Conservation (phyloP, 345 rosid species). For the Diplotaxis tenuifolia region DNA sequence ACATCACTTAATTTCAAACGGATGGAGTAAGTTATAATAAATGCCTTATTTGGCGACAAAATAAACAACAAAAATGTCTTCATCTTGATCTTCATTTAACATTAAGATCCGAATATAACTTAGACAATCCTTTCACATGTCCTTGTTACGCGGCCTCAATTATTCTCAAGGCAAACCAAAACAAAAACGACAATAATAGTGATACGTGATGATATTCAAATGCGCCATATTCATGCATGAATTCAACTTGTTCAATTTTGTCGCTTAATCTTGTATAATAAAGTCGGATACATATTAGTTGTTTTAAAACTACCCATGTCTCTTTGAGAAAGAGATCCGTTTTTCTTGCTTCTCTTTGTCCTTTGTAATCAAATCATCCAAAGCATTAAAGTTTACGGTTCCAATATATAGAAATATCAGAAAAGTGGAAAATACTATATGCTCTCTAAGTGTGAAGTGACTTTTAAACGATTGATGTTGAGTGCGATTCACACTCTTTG, state of each 20-base stretch:
- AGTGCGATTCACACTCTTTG: too few relatives aligned
- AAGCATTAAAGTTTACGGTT: neutral
- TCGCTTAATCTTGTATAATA: neutral
- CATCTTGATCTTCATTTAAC: too few relatives aligned
- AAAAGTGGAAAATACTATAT: constrained; percentile 9
- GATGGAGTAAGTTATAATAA: too few relatives aligned
- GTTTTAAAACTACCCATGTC: neutral
- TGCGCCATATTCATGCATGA: neutral
- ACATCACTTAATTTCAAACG: too few relatives aligned
- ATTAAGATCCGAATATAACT: too few relatives aligned
- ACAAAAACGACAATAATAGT: neutral
- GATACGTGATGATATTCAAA: neutral
- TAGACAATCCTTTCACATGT: neutral
- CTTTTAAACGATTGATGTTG: neutral
- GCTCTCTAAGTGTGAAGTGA: neutral
- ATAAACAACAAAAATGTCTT: too few relatives aligned
- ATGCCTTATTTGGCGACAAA: too few relatives aligned
- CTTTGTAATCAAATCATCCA: neutral
- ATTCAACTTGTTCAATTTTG: neutral
- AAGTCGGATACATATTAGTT: neutral
- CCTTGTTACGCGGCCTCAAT: neutral
- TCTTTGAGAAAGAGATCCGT: neutral
- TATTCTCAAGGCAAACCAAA: neutral
- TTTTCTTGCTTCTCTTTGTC: neutral
- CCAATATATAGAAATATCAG: neutral